Evolutionary conservation across 2,329 filamentous ascomycete genomes (phyloP).

Genomic region (Elsinoe necatrix): DNA sequence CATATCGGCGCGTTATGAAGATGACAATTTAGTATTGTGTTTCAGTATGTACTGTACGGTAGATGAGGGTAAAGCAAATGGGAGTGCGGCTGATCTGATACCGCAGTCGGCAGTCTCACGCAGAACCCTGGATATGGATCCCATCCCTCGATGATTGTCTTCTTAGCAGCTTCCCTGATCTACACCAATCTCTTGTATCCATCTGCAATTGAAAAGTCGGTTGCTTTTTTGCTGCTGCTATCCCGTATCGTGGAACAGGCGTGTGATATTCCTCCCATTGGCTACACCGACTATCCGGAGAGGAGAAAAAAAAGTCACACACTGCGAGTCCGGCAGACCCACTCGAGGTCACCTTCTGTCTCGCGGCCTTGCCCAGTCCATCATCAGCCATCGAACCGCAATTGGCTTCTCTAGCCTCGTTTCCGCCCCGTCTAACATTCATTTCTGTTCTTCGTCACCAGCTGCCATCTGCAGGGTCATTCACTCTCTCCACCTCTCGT

Average conservation of each 20-base stretch:
- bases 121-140: slow-evolving; percentile 8
- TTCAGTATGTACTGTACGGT: background rate
- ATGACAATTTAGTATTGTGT: background rate
- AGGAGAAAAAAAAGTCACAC: background rate
- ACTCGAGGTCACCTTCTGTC: background rate
- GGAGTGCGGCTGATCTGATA: slow-evolving; percentile 4
- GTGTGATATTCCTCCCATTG: background rate
- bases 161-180: background rate
- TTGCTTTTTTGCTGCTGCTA: background rate
- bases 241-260: background rate
- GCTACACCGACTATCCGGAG: background rate
- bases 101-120: slow-evolving; percentile 4
- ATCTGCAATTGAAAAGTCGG: background rate
- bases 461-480: slow-evolving; percentile 11
- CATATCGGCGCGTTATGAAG: background rate
- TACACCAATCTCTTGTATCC: background rate
- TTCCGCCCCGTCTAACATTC: background rate
- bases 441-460: background rate
- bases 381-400: background rate
- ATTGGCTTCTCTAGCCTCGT: slow-evolving; percentile 7
- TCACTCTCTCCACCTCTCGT: background rate
- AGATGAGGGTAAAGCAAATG: background rate
- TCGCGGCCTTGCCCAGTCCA: background rate
- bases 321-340: background rate
- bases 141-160: background rate